phyloP scores from a whole-genome alignment of 2,329 filamentous ascomycete species.

The Aspergillus tamarii region DNA sequence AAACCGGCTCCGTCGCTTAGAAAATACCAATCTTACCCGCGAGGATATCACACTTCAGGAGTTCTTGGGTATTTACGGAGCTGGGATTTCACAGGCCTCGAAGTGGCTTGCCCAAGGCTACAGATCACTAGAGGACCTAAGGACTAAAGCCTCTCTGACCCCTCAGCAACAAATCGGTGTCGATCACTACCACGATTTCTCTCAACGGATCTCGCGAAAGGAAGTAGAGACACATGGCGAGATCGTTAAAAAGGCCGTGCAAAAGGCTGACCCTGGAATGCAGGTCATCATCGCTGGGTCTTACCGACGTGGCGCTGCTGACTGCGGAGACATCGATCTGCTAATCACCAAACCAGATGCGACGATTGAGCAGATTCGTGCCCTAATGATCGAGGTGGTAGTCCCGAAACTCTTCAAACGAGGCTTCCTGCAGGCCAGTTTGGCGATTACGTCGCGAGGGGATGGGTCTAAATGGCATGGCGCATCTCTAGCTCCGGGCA shows the following conservation, averaged over 20 bases:
- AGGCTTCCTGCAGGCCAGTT: slow-evolving; percentile 69
- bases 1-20: slow-evolving; percentile 69
- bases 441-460: slow-evolving; percentile 61
- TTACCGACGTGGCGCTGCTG: slow-evolving; percentile 75
- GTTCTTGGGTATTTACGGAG: slow-evolving; percentile 81
- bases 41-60: slow-evolving; percentile 65
- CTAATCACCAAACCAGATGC: slow-evolving; percentile 74
- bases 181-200: slow-evolving; percentile 78
- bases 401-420: slow-evolving; percentile 62
- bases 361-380: slow-evolving; percentile 59
- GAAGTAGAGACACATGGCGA: slow-evolving; percentile 74
- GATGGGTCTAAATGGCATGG: slow-evolving; percentile 86
- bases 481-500: slow-evolving; percentile 70
- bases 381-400: slow-evolving; percentile 65
- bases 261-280: slow-evolving; percentile 63
- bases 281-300: slow-evolving; percentile 79
- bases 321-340: slow-evolving; percentile 81
- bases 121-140: slow-evolving; percentile 73
- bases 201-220: slow-evolving; percentile 72
- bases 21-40: slow-evolving; percentile 69
- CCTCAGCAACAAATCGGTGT: slow-evolving; percentile 74
- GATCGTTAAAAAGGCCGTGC: slow-evolving; percentile 64
- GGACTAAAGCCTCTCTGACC: slow-evolving; percentile 63
- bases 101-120: slow-evolving; percentile 78
- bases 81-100: slow-evolving; percentile 69